Evolutionary conservation across 1,284 basidiomycete species (phyloP), one percentile per base, ranked within the genome.

Genomic region (Heterobasidion parviporum): DNA sequence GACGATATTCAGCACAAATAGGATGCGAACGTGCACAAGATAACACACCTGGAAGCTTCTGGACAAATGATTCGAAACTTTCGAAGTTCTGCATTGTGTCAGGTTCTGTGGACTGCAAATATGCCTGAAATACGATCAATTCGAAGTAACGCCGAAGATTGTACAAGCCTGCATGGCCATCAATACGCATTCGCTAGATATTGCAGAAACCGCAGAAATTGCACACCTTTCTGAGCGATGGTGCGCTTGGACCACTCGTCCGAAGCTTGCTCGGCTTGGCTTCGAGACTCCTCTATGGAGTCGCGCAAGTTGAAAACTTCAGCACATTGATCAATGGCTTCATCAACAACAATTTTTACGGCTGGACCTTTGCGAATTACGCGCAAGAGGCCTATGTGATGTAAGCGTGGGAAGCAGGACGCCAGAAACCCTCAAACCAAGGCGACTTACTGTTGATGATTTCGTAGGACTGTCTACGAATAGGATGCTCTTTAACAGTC

Each of bases 111-210:
- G 92, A 92, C 63, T 92, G 89, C 33, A 99, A 78, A 68, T 97
- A 99, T 1, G 94, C 88, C 68, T 96, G 92, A 76, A 99, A 98
- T 35, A 97, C 81, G 59, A 98, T 87, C 18, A 99, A 80, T 68
- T 92, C 86, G 61, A 94, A 97, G 72, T 98, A 98, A 61, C 89
- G 83, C 54, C 86, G 78, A 20, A 97, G 77, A 63, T 90, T 88
- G 61, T 90, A 85, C 50, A 96, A 71, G 7, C 89, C 93, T 85
- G 62, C 26, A 12, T 41, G n/a, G 8, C n/a, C 38, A 8, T 10
- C 38, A 41, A 44, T 55, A 54, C 53, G 33, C 60, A 56, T 26
- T 26, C 7, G 38, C 7, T 12, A 41, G 8, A 44, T n/a, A 43
- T 12, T 20, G 51, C 38, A 20, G 8, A 46, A 16, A 43, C 10